These are phyloP conservation scores for Boletus chippewaensis DNA, from an alignment of 1,284 basidiomycete species.

Conservation along the genomic window DNA sequence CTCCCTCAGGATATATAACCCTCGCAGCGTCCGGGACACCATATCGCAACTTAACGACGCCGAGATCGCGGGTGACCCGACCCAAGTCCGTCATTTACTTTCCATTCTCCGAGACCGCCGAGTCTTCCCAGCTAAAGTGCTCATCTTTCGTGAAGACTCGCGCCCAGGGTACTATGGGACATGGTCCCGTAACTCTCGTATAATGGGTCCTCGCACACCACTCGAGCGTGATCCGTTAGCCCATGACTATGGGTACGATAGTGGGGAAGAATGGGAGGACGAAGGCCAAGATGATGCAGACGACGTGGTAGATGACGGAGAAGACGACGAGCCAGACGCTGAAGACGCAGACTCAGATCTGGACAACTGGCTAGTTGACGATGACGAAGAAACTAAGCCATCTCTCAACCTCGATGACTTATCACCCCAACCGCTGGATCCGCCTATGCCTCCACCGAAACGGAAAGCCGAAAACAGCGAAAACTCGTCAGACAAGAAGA, in stretches of 20 bases:
- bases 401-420: slow-evolving; percentile 37
- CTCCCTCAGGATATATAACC: slow-evolving; percentile 33
- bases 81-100: slow-evolving; percentile 51
- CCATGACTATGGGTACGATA: slow-evolving; percentile 79
- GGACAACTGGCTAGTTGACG: slow-evolving; percentile 73
- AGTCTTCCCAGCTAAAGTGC: slow-evolving; percentile 60
- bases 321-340: slow-evolving; percentile 55
- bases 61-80: slow-evolving; percentile 64
- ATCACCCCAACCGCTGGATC: slow-evolving; percentile 37
- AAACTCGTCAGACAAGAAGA: slow-evolving; percentile 51
- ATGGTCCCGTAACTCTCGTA: slow-evolving; percentile 68
- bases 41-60: slow-evolving; percentile 66
- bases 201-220: slow-evolving; percentile 70
- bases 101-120: slow-evolving; percentile 50
- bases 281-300: slow-evolving; percentile 67
- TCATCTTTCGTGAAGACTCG: slow-evolving; percentile 70
- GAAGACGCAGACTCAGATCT: slow-evolving; percentile 65
- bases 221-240: slow-evolving; percentile 62
- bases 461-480: slow-evolving; percentile 47
- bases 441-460: slow-evolving; percentile 40
- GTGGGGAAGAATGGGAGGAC: slow-evolving; percentile 81
- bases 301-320: slow-evolving; percentile 61
- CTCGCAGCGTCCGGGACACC: slow-evolving; percentile 46
- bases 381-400: slow-evolving; percentile 54
- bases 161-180: slow-evolving; percentile 85